Conservation (phyloP, 1,284 basidiomycete species). For the Sporisorium iseilematis-ciliati region DNA sequence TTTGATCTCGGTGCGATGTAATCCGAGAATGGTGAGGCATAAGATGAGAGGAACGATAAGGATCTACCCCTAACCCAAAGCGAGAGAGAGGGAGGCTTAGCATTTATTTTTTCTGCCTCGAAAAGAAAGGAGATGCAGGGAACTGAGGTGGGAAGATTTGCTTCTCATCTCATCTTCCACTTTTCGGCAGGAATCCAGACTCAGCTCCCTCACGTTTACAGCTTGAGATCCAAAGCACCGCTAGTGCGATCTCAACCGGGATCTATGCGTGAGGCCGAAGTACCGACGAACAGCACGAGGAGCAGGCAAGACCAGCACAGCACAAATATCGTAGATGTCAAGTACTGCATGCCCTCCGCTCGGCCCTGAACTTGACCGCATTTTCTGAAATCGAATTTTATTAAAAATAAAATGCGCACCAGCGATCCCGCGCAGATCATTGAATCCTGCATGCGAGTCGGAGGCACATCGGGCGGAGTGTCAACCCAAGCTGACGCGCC, state of each 20-base stretch:
- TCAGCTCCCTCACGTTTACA: too few relatives aligned
- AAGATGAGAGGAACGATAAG: background rate
- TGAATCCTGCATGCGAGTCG: slow-evolving; percentile 1
- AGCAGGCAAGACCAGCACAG: too few relatives aligned
- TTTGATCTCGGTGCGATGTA: background rate
- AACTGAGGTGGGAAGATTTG: too few relatives aligned
- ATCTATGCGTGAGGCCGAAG: background rate
- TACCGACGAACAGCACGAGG: background rate
- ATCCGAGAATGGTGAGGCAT: background rate
- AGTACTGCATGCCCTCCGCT: too few relatives aligned
- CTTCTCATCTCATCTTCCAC: too few relatives aligned
- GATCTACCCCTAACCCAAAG: background rate
- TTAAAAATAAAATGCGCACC: too few relatives aligned
- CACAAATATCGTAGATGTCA: slow-evolving; percentile 1
- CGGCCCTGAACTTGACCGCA: background rate
- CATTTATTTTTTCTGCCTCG: too few relatives aligned
- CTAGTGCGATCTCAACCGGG: too few relatives aligned
- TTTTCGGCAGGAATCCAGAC: too few relatives aligned
- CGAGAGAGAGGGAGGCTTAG: background rate
- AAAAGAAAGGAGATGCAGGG: too few relatives aligned
- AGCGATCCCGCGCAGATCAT: too few relatives aligned
- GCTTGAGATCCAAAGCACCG: too few relatives aligned
- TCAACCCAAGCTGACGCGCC: background rate
- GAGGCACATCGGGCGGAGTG: slow-evolving; percentile 4
- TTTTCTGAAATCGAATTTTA: background rate